phyloP scores from a whole-genome alignment of 2,329 filamentous ascomycete species.

The Epichloe typhina region DNA sequence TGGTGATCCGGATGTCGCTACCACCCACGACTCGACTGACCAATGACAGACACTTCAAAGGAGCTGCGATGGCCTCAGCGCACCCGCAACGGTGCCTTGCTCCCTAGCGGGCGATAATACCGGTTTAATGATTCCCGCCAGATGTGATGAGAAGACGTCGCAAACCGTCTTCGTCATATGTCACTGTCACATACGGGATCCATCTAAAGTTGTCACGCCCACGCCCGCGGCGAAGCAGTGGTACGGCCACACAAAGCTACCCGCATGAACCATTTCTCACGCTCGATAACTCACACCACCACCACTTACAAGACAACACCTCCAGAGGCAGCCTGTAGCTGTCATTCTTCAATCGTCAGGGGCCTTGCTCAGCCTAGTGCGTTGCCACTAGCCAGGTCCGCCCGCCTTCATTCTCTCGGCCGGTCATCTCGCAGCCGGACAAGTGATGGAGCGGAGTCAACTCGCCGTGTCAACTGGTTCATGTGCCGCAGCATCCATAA shows the following conservation, averaged over 20 bases:
- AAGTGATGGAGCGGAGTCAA: not conserved
- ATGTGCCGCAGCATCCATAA: not conserved
- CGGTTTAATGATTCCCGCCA: not conserved
- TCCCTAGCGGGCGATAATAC: not conserved
- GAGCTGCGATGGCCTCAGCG: not conserved
- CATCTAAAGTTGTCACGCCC: not conserved
- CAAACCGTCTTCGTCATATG: not conserved
- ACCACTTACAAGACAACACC: not conserved
- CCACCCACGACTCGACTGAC: not conserved
- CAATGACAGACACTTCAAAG: not conserved
- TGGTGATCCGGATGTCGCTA: not conserved
- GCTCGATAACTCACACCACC: not conserved
- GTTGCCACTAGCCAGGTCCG: not conserved
- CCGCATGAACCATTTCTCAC: constrained; percentile 1
- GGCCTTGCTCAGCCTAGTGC: too few species aligned
- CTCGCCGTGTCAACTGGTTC: not conserved
- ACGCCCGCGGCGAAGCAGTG: not conserved
- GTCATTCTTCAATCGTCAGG: too few species aligned
- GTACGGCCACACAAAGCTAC: not conserved
- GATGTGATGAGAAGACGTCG: not conserved
- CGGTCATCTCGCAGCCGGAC: not conserved
- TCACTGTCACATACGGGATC: not conserved
- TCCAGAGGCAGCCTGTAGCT: too few species aligned
- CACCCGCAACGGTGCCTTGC: not conserved
- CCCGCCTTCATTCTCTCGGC: not conserved